Evolutionary conservation across 1,284 basidiomycete genomes (phyloP), one percentile per base, ranked within the genome.

Genomic region (Grifola frondosa): DNA sequence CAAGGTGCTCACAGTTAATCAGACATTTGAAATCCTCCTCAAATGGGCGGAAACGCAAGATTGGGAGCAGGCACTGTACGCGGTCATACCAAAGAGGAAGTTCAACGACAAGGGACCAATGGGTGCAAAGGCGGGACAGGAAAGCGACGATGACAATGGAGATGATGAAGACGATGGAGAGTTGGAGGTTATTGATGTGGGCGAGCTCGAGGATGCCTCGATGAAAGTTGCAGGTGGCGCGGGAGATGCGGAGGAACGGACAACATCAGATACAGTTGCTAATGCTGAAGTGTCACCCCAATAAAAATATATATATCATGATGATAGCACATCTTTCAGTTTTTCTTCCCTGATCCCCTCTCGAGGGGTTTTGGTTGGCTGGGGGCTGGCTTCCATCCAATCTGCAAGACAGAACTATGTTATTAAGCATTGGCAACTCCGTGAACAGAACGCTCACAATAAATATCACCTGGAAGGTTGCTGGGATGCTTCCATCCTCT

Each of bases 1-100:
- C 44, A 98, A 97, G 61, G 93, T 99, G 20, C 73, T 99, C 50
- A 99, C 97, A 0, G 94, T 99, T 42, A 99, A 99, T 61, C 96
- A 98, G 68, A 81, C 91, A 13, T 91, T 95, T 60, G 92, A 97
- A 63, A 97, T 99, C 54, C 74, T 99, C 44, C 66, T 94, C 8
- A 84, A 87, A 53, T 99, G 93, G 88, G 77, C 87, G n/a, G 84
- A 88, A 54, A 81, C 80, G 10, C 75, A 77, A 48, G 75, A 88
- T 55, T 97, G 93, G 93, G 81, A 87, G 58, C 66, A 81, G 40
- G 90, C 93, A 0, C 77, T 99, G 42, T 81, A 88, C 61, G 73
- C 81, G 12, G 89, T 95, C 35, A 88, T 98, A 50, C 95, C 95
- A 0, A 85, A 85, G 59, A 77, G 95, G 35, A 98, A 98, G 66